Conservation (phyloP, 192 early-diverging fungal genomes). For the Piromyces sp. region DNA sequence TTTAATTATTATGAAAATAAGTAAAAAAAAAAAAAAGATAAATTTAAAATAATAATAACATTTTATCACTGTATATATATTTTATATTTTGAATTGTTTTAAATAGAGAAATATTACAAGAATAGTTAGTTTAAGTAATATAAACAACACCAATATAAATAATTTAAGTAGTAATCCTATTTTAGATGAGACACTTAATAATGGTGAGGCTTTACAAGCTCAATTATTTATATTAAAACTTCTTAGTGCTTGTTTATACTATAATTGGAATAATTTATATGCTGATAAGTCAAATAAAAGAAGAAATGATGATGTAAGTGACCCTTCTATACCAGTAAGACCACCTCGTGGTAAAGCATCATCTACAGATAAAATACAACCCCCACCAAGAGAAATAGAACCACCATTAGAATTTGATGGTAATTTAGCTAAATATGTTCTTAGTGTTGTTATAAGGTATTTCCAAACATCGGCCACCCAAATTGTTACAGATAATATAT, state of each 20-base stretch:
- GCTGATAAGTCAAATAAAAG: neutral
- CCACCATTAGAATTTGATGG: constrained; percentile 32
- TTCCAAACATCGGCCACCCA: constrained; percentile 26
- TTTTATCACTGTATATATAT: too few relatives aligned
- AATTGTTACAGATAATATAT: constrained; percentile 24
- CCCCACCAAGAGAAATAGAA: neutral
- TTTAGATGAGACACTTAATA: neutral
- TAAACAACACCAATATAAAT: neutral
- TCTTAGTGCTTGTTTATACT: neutral
- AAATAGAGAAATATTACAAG: neutral
- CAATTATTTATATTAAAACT: neutral
- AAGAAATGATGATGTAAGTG: neutral
- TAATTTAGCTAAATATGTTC: constrained; percentile 40
- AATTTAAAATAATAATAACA: too few relatives aligned
- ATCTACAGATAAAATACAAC: neutral
- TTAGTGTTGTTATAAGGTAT: constrained; percentile 40
- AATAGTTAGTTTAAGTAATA: neutral
- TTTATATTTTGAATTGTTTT: too few relatives aligned
- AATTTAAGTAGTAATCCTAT: neutral
- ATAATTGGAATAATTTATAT: neutral
- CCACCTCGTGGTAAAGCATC: neutral
- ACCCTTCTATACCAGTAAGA: neutral
- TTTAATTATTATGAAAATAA: too few relatives aligned
- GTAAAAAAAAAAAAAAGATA: too few relatives aligned
- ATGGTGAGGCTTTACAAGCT: neutral